A percentile compares a stretch with the other conserved stretches of the same genome.
Conservation (phyloP, 208 protist genomes). For the Leishmania guyanensis region DNA sequence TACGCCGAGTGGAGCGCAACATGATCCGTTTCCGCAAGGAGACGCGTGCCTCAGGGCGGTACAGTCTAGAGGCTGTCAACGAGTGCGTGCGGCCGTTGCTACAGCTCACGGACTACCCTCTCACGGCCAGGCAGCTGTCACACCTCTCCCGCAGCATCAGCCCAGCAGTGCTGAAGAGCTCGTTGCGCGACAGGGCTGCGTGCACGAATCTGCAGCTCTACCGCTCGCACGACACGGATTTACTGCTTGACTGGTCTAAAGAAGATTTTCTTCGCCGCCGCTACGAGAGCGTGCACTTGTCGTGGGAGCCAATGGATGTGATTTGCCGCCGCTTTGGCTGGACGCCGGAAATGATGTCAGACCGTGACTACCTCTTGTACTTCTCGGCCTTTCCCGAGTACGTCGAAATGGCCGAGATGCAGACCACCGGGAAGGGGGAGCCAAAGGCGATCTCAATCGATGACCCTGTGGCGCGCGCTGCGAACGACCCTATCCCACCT, state of each 20-base stretch:
- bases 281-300: constrained; percentile 91
- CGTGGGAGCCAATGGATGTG: constrained; percentile 88
- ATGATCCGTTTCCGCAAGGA: constrained; percentile 78
- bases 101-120: constrained; percentile 87
- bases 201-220: constrained; percentile 79
- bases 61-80: constrained; percentile 70
- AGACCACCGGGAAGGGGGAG: constrained; percentile 38
- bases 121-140: constrained; percentile 66
- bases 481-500: constrained; percentile 48
- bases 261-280: constrained; percentile 90
- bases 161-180: constrained; percentile 58
- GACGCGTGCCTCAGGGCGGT: constrained; percentile 59
- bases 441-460: constrained; percentile 60
- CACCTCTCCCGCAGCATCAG: constrained; percentile 71
- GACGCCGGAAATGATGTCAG: constrained; percentile 66
- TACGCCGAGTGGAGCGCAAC: constrained; percentile 73
- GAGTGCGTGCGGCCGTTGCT: constrained; percentile 83
- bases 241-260: constrained; percentile 86
- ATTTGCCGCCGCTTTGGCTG: constrained; percentile 84
- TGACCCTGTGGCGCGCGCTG: constrained; percentile 56
- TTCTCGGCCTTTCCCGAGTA: constrained; percentile 77
- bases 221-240: constrained; percentile 74
- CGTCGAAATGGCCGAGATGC: constrained; percentile 83
- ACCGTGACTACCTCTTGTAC: constrained; percentile 83
- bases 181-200: constrained; percentile 53